phyloP scores from a whole-genome alignment of 192 early-diverging fungal genomes.

The Mortierella hygrophila region DNA sequence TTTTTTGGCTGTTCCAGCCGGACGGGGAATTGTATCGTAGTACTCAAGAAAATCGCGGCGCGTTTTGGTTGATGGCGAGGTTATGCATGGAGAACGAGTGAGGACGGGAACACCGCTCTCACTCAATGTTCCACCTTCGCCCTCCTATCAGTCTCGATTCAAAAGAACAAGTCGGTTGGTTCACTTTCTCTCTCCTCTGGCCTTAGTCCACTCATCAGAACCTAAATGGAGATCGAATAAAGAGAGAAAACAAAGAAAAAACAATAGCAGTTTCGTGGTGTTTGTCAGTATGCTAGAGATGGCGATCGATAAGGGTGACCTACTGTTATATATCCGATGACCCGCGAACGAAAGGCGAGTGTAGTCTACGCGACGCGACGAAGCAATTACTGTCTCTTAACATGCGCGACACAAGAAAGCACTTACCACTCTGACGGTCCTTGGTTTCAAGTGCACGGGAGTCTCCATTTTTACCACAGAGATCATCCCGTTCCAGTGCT shows the following conservation, averaged over 20 bases:
- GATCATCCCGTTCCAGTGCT: slow-evolving; percentile 20
- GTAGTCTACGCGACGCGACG: too few relatives aligned
- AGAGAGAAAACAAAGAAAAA: not conserved
- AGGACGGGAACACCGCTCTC: not conserved
- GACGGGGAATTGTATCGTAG: not conserved
- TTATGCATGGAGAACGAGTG: not conserved
- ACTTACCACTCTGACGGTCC: slow-evolving; percentile 41
- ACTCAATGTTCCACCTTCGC: not conserved
- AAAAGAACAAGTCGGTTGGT: not conserved
- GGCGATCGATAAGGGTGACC: not conserved
- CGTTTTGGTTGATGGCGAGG: not conserved
- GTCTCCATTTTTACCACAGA: slow-evolving; percentile 21
- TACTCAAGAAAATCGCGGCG: too few relatives aligned
- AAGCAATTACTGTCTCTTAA: not conserved
- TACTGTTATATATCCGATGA: not conserved
- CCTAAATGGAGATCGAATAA: slow-evolving; percentile 6
- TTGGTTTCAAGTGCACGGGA: slow-evolving; percentile 17
- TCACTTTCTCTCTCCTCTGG: slow-evolving; percentile 36
- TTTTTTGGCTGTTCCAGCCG: not conserved
- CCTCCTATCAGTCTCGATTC: not conserved
- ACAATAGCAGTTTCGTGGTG: not conserved
- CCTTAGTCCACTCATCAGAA: slow-evolving; percentile 42
- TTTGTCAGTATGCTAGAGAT: not conserved
- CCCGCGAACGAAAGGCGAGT: too few relatives aligned
- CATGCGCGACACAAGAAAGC: not conserved